phyloP scores from a whole-genome alignment of 2,329 filamentous ascomycete species.

The Venturia carpophila region DNA sequence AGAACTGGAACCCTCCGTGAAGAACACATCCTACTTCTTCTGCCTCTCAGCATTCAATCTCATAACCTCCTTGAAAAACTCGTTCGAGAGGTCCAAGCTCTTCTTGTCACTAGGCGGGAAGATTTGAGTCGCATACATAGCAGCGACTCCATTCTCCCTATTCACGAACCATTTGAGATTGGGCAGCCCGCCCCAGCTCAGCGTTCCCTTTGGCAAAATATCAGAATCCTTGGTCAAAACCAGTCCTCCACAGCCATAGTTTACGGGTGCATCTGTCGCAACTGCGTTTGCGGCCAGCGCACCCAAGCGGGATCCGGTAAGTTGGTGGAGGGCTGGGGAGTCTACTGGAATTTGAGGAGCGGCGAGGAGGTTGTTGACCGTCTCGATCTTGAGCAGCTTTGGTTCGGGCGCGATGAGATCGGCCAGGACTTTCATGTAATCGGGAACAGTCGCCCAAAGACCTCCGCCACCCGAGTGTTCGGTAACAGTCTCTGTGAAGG shows the following conservation, averaged over 20 bases:
- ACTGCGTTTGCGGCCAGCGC: conserved; percentile 17
- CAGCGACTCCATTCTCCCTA: conserved; percentile 18
- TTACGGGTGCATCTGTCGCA: conserved; percentile 11
- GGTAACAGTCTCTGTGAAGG: background rate
- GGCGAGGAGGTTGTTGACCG: conserved; percentile 13
- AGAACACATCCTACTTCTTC: background rate
- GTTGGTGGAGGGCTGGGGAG: background rate
- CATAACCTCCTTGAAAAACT: conserved; percentile 18
- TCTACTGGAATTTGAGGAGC: conserved; percentile 13
- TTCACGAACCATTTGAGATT: conserved; percentile 20
- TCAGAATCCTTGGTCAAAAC: conserved; percentile 13
- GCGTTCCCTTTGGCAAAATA: conserved; percentile 12
- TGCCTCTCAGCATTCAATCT: conserved; percentile 15
- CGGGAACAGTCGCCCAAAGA: conserved; percentile 15
- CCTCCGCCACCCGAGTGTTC: conserved; percentile 18
- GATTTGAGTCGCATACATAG: conserved; percentile 20
- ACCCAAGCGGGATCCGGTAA: conserved; percentile 11
- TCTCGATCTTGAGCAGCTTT: conserved; percentile 18
- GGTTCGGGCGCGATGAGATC: conserved; percentile 16
- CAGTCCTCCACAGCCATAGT: conserved; percentile 20
- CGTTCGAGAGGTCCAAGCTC: conserved; percentile 14
- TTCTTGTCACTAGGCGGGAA: conserved; percentile 18
- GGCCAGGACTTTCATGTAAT: conserved; percentile 19
- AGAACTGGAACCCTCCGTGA: background rate
- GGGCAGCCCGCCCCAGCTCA: conserved; percentile 19